Conservation (phyloP, 2,329 filamentous ascomycete species). For the Cordyceps tenuipes region DNA sequence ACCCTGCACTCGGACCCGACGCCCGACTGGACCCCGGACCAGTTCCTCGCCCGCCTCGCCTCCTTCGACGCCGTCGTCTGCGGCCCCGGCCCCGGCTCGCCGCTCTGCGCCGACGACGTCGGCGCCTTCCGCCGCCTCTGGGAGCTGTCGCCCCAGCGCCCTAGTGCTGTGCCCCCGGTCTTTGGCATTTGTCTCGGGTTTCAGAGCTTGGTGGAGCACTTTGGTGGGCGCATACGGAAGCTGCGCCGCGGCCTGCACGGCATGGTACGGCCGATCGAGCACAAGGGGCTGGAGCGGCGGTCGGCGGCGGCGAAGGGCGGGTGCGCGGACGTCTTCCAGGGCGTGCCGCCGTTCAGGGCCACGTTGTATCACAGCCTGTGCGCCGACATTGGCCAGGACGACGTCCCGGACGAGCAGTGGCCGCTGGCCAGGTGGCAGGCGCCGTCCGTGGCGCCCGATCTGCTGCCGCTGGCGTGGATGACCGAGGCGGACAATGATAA, state of each 20-base stretch:
- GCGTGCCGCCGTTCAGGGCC: constrained; percentile 52
- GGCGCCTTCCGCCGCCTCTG: constrained; percentile 75
- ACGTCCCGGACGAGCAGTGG: constrained; percentile 29
- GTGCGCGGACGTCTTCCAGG: constrained; percentile 54
- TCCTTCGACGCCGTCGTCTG: constrained; percentile 79
- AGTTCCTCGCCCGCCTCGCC: constrained; percentile 30
- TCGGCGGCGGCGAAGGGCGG: not conserved
- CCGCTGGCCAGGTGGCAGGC: constrained; percentile 31
- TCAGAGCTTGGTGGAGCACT: constrained; percentile 65
- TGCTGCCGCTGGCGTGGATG: constrained; percentile 57
- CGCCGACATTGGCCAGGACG: constrained; percentile 44
- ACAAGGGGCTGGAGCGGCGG: constrained; percentile 25
- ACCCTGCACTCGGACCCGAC: constrained; percentile 59
- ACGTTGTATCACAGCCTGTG: constrained; percentile 69
- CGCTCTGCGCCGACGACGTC: constrained; percentile 62
- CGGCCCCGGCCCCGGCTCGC: constrained; percentile 83
- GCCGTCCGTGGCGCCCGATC: constrained; percentile 26
- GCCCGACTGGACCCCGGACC: constrained; percentile 38
- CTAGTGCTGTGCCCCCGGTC: constrained; percentile 64
- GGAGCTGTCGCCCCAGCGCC: constrained; percentile 42
- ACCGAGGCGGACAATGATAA: constrained; percentile 31
- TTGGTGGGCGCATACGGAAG: constrained; percentile 57
- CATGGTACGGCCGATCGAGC: constrained; percentile 62
- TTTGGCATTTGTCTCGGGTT: constrained; percentile 87
- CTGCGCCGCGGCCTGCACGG: constrained; percentile 73